A percentile compares a stretch with the other conserved stretches of the same genome.
These are phyloP conservation scores for Sporothrix curviconia DNA, from an alignment of 2,329 filamentous ascomycete species.

Conservation along the genomic window DNA sequence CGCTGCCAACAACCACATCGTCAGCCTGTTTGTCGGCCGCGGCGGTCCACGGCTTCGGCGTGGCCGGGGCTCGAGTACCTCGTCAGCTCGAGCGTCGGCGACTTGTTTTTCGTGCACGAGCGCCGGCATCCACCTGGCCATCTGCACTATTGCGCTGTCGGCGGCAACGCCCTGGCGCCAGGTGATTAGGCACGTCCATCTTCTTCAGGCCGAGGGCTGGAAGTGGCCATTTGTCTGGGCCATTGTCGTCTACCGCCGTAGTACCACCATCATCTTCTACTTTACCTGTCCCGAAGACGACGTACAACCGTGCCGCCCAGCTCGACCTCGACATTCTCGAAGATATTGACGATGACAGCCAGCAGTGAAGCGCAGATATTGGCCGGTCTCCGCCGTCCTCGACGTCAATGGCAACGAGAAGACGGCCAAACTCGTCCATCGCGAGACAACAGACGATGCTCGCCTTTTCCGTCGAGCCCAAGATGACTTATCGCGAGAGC, in stretches of 20 bases:
- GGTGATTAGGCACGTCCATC: background rate
- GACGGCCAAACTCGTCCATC: background rate
- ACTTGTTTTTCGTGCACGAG: conserved; percentile 52
- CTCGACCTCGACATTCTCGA: conserved; percentile 9
- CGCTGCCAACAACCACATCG: conserved; percentile 14
- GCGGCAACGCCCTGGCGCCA: conserved; percentile 10
- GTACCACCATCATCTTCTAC: conserved; percentile 30
- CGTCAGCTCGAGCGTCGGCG: conserved; percentile 42
- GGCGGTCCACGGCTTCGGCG: conserved; percentile 24
- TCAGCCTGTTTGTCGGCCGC: conserved; percentile 21
- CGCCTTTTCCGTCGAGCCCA: background rate
- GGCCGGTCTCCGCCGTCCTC: too few relatives aligned
- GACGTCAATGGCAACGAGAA: background rate
- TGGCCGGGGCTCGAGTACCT: conserved; percentile 28
- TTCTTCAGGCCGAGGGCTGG: background rate
- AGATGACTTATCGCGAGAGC: conserved; percentile 19
- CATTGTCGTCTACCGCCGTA: conserved; percentile 29
- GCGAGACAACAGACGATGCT: background rate
- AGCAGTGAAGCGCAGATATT: background rate
- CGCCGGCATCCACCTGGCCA: conserved; percentile 29
- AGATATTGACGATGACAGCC: conserved; percentile 8
- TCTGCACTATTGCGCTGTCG: conserved; percentile 21
- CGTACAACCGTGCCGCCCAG: conserved; percentile 24
- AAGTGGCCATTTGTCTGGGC: conserved; percentile 11
- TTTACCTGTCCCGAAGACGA: conserved; percentile 38